Percentiles rank a stretch among this genome's conserved stretches.
phyloP scores from a whole-genome alignment of 2,329 filamentous ascomycete species.

The Penicillium rolfsii region DNA sequence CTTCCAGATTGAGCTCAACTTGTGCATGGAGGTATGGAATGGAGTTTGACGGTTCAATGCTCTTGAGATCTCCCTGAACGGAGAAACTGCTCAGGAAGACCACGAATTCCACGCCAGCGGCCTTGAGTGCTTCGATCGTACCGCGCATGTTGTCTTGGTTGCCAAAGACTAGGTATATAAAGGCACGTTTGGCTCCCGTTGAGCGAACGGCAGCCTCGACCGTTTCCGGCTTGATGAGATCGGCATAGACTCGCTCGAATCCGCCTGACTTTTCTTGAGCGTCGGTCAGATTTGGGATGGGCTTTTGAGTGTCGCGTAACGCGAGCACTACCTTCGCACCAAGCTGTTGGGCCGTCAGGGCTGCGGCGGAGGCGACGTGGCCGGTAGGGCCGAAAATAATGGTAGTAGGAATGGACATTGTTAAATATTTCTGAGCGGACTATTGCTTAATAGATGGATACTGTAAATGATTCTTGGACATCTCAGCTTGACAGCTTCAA shows the following conservation, averaged over 20 bases:
- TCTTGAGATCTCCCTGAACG: slow-evolving; percentile 33
- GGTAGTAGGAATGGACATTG: slow-evolving; percentile 24
- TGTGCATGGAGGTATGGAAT: slow-evolving; percentile 50
- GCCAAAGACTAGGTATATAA: slow-evolving; percentile 50
- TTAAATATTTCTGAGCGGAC: background rate
- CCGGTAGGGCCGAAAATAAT: slow-evolving; percentile 59
- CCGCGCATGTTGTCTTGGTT: slow-evolving; percentile 46
- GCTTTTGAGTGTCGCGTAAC: slow-evolving; percentile 52
- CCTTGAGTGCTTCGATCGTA: slow-evolving; percentile 50
- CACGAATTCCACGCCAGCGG: slow-evolving; percentile 50
- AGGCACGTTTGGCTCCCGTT: slow-evolving; percentile 52
- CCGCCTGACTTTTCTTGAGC: slow-evolving; percentile 34
- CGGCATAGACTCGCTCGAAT: slow-evolving; percentile 49
- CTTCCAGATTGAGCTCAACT: slow-evolving; percentile 50
- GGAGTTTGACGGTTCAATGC: slow-evolving; percentile 33
- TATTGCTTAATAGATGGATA: background rate
- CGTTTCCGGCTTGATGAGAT: slow-evolving; percentile 49
- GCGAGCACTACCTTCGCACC: slow-evolving; percentile 54
- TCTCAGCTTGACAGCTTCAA: background rate
- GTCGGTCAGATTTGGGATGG: slow-evolving; percentile 41
- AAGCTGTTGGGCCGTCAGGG: slow-evolving; percentile 43
- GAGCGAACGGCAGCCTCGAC: slow-evolving; percentile 44
- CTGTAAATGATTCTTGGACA: background rate
- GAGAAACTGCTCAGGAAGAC: slow-evolving; percentile 52
- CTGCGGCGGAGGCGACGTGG: slow-evolving; percentile 47